Evolutionary conservation across 2,329 filamentous ascomycete genomes (phyloP).

Genomic region (Sporothrix pseudoabietina): DNA sequence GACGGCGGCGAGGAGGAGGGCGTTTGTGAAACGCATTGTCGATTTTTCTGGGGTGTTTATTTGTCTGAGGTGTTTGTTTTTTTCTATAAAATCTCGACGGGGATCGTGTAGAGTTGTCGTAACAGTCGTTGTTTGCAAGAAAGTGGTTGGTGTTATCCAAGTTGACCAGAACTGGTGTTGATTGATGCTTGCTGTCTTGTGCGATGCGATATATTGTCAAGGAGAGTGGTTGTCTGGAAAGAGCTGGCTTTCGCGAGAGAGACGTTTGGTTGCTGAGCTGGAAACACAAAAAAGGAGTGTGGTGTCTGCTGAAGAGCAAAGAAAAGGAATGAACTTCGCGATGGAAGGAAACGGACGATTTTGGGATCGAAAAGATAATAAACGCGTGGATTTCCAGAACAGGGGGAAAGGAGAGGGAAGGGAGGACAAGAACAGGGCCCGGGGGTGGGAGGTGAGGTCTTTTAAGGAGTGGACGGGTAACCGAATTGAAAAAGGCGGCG

Average conservation of each 20-base stretch:
- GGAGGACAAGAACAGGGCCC: conserved; percentile 13
- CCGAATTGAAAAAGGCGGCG: not conserved
- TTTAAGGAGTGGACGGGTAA: conserved; percentile 32
- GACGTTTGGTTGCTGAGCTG: conserved; percentile 7
- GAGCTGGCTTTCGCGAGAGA: conserved; percentile 22
- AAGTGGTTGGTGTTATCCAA: conserved; percentile 25
- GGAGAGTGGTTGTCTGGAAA: conserved; percentile 27
- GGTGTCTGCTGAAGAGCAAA: conserved; percentile 25
- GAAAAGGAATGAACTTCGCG: conserved; percentile 28
- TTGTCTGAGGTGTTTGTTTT: not conserved
- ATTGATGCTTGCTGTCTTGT: not conserved
- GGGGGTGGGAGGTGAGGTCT: conserved; percentile 10
- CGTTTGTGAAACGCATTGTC: conserved; percentile 37
- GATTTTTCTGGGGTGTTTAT: not conserved
- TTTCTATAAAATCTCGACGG: not conserved
- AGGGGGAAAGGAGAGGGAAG: conserved; percentile 11
- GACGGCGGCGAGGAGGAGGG: conserved; percentile 42
- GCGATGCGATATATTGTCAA: conserved; percentile 22
- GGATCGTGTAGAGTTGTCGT: conserved; percentile 1
- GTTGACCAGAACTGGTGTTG: conserved; percentile 34
- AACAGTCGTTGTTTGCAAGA: conserved; percentile 20
- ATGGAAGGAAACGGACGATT: not conserved
- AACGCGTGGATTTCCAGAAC: conserved; percentile 14
- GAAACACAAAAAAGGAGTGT: conserved; percentile 26
- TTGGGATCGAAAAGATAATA: conserved; percentile 17